Conservation (phyloP, 2,329 filamentous ascomycete species). For the Sporothrix euskadiensis region DNA sequence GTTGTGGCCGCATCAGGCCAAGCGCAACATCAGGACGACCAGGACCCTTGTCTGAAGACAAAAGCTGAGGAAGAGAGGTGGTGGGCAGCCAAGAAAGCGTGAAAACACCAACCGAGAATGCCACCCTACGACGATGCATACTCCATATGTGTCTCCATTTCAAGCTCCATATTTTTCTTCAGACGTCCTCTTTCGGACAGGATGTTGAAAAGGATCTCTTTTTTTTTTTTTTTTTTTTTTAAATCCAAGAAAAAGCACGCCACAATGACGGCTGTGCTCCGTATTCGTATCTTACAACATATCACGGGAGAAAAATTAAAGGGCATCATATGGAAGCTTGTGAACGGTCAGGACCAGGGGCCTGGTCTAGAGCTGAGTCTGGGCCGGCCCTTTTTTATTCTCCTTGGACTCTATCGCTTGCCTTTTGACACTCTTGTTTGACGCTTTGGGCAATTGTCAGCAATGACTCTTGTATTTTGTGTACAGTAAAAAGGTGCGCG, state of each 20-base stretch:
- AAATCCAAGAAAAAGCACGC: background rate
- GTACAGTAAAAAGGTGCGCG: background rate
- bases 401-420: background rate
- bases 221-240: background rate
- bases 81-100: background rate
- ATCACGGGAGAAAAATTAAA: background rate
- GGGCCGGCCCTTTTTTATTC: background rate
- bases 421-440: background rate
- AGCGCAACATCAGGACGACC: conserved; percentile 12
- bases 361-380: background rate
- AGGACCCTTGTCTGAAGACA: conserved; percentile 4
- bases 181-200: background rate
- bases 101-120: background rate
- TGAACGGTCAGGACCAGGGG: background rate
- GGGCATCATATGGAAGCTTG: background rate
- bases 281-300: background rate
- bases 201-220: background rate
- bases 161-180: background rate
- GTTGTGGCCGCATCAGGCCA: conserved; percentile 20
- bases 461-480: background rate
- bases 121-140: conserved; percentile 3
- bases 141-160: conserved; percentile 3
- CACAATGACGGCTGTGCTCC: background rate
- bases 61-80: background rate
- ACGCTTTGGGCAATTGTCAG: background rate